phyloP scores from a whole-genome alignment of 208 protist species.

The Acanthamoeba castellanii region DNA sequence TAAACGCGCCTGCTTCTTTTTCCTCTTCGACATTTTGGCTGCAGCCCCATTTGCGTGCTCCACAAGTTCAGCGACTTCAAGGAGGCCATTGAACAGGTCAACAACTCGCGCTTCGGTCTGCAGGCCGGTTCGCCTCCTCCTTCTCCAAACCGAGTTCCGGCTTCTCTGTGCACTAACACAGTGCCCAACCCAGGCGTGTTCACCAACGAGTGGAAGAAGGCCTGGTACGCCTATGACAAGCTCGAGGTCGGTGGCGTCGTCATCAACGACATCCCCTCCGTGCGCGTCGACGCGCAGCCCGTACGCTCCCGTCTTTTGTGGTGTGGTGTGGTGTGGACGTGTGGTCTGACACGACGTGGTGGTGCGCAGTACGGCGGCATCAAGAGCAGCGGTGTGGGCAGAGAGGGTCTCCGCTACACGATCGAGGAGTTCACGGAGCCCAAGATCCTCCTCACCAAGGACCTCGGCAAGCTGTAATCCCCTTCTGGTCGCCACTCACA shows the following conservation, averaged over 20 bases:
- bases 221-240: slow-evolving; percentile 79
- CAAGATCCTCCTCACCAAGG: slow-evolving; percentile 70
- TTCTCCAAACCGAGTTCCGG: neutral
- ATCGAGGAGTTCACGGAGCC: slow-evolving; percentile 78
- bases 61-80: slow-evolving; percentile 76
- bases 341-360: neutral
- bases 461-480: slow-evolving; percentile 64
- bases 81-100: slow-evolving; percentile 31
- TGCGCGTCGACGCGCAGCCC: slow-evolving; percentile 50
- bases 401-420: slow-evolving; percentile 83
- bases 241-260: slow-evolving; percentile 84
- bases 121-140: slow-evolving; percentile 78
- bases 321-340: no score
- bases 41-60: slow-evolving; percentile 60
- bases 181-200: slow-evolving; percentile 65
- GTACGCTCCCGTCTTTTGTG: neutral
- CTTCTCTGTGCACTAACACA: neutral
- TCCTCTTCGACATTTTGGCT: no score
- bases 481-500: no score
- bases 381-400: slow-evolving; percentile 83
- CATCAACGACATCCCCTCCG: slow-evolving; percentile 84
- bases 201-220: slow-evolving; percentile 49
- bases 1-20: neutral
- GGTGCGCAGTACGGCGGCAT: slow-evolving; percentile 83
- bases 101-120: slow-evolving; percentile 81